These are phyloP conservation scores for Xanthoceras sorbifolium DNA, from an alignment of 345 rosid genomes.

Conservation along the genomic window DNA sequence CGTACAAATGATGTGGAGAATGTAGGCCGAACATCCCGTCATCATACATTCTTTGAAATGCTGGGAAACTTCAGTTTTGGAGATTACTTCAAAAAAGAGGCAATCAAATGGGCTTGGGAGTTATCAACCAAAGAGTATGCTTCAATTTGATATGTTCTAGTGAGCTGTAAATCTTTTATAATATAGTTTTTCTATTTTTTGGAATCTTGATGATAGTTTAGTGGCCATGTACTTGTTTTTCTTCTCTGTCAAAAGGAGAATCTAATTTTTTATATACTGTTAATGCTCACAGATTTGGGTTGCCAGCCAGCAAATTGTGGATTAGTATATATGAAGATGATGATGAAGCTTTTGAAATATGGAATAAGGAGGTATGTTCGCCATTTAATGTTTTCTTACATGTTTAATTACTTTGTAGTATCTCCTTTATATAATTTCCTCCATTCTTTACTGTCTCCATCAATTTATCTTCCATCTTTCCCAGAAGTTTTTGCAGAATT, in stretches of 20 bases:
- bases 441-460: neutral
- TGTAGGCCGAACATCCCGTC: constrained; percentile 87
- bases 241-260: neutral
- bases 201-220: neutral
- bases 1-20: constrained; percentile 95
- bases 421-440: neutral
- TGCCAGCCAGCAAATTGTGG: constrained; percentile 77
- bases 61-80: constrained; percentile 97
- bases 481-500: neutral
- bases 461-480: neutral
- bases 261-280: neutral
- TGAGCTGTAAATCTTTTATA: constrained; percentile 14
- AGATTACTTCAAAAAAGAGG: constrained; percentile 93
- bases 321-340: constrained; percentile 83
- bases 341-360: constrained; percentile 84
- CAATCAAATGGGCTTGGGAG: constrained; percentile 97
- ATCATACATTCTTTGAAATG: constrained; percentile 98
- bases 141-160: constrained; percentile 17
- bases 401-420: neutral
- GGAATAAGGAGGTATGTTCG: constrained; percentile 68
- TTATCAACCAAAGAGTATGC: constrained; percentile 79
- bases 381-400: neutral
- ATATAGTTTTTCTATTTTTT: neutral
- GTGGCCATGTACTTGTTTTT: constrained; percentile 1
- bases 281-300: constrained; percentile 51